These are phyloP conservation scores for Aplosporella prunicola DNA, from an alignment of 2,329 filamentous ascomycete genomes.

Conservation along the genomic window DNA sequence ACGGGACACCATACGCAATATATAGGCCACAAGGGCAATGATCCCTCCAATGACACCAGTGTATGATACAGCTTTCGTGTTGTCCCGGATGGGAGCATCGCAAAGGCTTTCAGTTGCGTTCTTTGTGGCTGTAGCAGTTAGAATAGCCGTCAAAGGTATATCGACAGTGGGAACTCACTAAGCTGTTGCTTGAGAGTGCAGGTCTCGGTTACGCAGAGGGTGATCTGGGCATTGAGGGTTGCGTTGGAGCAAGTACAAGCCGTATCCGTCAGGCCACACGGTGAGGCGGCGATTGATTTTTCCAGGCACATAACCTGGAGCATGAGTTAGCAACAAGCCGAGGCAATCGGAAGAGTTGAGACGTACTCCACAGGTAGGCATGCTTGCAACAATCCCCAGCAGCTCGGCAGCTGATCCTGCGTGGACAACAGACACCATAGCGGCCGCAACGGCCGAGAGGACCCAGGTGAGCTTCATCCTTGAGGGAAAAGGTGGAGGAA, in stretches of 20 bases:
- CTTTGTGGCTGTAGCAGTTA: conserved; percentile 25
- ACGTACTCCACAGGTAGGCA: conserved; percentile 7
- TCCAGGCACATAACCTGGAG: conserved; percentile 19
- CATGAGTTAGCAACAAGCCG: not conserved
- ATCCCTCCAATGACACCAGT: conserved; percentile 25
- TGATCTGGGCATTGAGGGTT: conserved; percentile 14
- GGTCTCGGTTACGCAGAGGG: conserved; percentile 15
- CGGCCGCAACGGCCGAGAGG: not conserved
- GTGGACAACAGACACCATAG: conserved; percentile 1
- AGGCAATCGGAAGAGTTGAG: not conserved
- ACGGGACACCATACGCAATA: conserved; percentile 28
- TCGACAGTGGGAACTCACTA: conserved; percentile 14
- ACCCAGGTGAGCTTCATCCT: conserved; percentile 3
- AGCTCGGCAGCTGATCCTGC: conserved; percentile 2
- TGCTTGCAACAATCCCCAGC: conserved; percentile 1
- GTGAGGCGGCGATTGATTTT: conserved; percentile 15
- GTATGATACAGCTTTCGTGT: conserved; percentile 25
- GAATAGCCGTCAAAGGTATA: not conserved
- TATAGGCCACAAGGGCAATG: conserved; percentile 24
- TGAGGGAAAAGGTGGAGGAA: too few relatives aligned
- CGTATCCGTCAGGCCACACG: conserved; percentile 19
- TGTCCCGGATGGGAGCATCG: conserved; percentile 26
- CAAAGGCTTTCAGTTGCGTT: conserved; percentile 30
- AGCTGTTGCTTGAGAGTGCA: conserved; percentile 20
- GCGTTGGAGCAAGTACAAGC: conserved; percentile 18